Evolutionary conservation across 2,329 filamentous ascomycete genomes (phyloP).

Genomic region (Alternaria longipes): DNA sequence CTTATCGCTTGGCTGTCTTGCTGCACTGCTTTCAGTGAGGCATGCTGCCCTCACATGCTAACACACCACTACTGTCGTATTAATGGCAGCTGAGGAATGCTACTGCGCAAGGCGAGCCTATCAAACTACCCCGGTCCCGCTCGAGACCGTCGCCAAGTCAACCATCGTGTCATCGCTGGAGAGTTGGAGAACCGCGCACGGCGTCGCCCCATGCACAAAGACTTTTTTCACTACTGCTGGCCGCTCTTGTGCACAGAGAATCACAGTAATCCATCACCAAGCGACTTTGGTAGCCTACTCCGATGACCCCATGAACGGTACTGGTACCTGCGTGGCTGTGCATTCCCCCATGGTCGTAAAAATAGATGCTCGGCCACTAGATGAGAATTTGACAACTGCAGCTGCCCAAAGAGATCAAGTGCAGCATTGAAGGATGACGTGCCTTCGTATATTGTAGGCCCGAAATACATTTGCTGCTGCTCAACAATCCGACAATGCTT

Average conservation of each 20-base stretch:
- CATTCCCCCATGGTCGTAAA: conserved; percentile 6
- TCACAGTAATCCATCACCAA: not conserved
- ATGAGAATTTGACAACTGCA: conserved; percentile 2
- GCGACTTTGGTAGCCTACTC: not conserved
- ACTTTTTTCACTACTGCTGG: not conserved
- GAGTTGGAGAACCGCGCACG: not conserved
- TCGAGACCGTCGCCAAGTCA: conserved; percentile 18
- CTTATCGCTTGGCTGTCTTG: not conserved
- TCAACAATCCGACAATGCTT: not conserved
- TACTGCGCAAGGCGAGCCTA: conserved; percentile 27
- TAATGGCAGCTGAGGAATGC: conserved; percentile 34
- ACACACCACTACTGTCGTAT: conserved; percentile 24
- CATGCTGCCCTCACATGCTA: conserved; percentile 25
- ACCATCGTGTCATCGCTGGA: not conserved
- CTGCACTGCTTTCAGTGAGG: conserved; percentile 7
- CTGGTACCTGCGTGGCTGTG: conserved; percentile 16
- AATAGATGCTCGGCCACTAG: conserved; percentile 15
- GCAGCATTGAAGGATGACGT: conserved; percentile 8
- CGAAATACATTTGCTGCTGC: not conserved
- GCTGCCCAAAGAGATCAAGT: conserved; percentile 10
- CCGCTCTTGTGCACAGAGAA: conserved; percentile 1
- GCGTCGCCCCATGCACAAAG: conserved; percentile 4
- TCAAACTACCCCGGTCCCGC: conserved; percentile 19
- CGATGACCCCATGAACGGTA: not conserved
- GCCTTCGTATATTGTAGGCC: not conserved